phyloP scores from a whole-genome alignment of 2,329 filamentous ascomycete genomes.

The Cercospora brassicicola region DNA sequence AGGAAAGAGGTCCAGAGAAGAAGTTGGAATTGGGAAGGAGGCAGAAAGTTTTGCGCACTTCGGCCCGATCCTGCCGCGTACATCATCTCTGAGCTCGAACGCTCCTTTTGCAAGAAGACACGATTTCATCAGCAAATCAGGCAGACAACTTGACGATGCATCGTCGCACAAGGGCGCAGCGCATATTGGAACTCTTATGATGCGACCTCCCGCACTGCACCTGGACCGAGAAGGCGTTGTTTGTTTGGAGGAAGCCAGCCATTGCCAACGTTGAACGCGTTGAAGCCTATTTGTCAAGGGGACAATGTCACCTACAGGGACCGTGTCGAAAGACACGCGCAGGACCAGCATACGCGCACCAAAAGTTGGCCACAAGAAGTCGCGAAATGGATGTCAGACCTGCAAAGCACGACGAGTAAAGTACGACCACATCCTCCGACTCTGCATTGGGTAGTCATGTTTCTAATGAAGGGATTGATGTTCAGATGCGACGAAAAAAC shows the following conservation, averaged over 20 bases:
- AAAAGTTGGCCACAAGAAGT: constrained; percentile 52
- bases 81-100: not conserved
- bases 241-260: not conserved
- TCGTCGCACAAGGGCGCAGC: constrained; percentile 2
- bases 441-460: not conserved
- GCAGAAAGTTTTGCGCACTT: not conserved
- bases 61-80: not conserved
- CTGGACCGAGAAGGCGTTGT: not conserved
- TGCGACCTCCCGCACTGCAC: not conserved
- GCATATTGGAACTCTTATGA: not conserved
- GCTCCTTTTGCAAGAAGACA: constrained; percentile 2
- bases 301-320: constrained; percentile 19
- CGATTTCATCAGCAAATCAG: constrained; percentile 1
- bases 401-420: constrained; percentile 58
- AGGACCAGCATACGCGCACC: constrained; percentile 26
- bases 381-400: constrained; percentile 56
- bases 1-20: not conserved
- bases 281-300: constrained; percentile 5
- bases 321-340: constrained; percentile 15
- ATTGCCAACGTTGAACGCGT: constrained; percentile 1
- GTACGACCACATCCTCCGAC: constrained; percentile 24
- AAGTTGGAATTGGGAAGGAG: not conserved
- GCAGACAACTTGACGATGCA: not conserved
- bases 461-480: not conserved
- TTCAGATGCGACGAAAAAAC: constrained; percentile 53